A percentile compares a stretch with the other conserved stretches of the same genome.
Evolutionary conservation across 768 basidiomycete species (phyloP).

Genomic region (Rossbeevera mucosa): DNA sequence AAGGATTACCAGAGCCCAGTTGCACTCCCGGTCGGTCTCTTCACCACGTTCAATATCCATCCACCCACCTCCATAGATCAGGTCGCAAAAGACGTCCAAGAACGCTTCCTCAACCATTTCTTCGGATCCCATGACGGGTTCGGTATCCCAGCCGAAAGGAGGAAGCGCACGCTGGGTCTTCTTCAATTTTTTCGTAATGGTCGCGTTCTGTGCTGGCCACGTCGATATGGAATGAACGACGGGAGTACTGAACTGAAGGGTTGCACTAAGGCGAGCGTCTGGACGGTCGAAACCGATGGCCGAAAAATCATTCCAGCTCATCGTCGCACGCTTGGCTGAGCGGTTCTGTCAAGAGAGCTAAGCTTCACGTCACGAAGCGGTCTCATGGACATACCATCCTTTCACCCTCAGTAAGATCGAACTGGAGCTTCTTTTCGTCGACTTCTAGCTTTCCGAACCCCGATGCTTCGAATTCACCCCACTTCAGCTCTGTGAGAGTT

Average conservation of each 20-base stretch:
- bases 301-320: slow-evolving; percentile 91
- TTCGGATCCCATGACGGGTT: slow-evolving; percentile 70
- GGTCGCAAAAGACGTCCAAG: slow-evolving; percentile 79
- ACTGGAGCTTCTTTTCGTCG: slow-evolving; percentile 73
- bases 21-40: slow-evolving; percentile 74
- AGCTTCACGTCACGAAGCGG: slow-evolving; percentile 6
- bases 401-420: slow-evolving; percentile 89
- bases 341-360: slow-evolving; percentile 44
- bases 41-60: slow-evolving; percentile 73
- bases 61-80: slow-evolving; percentile 82
- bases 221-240: slow-evolving; percentile 54
- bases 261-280: slow-evolving; percentile 71
- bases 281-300: slow-evolving; percentile 73
- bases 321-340: slow-evolving; percentile 70
- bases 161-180: slow-evolving; percentile 72
- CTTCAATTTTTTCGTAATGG: slow-evolving; percentile 72
- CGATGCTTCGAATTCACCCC: slow-evolving; percentile 86
- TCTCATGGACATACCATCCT: slow-evolving; percentile 42
- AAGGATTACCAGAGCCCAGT: slow-evolving; percentile 79
- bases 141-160: slow-evolving; percentile 90
- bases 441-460: slow-evolving; percentile 62
- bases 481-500: slow-evolving; percentile 79
- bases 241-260: slow-evolving; percentile 71
- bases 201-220: slow-evolving; percentile 73
- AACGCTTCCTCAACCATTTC: slow-evolving; percentile 90